Evolutionary conservation across 73 alveolate genomes (phyloP), one percentile per base, ranked within the genome.

Genomic region (Tetrahymena thermophila): DNA sequence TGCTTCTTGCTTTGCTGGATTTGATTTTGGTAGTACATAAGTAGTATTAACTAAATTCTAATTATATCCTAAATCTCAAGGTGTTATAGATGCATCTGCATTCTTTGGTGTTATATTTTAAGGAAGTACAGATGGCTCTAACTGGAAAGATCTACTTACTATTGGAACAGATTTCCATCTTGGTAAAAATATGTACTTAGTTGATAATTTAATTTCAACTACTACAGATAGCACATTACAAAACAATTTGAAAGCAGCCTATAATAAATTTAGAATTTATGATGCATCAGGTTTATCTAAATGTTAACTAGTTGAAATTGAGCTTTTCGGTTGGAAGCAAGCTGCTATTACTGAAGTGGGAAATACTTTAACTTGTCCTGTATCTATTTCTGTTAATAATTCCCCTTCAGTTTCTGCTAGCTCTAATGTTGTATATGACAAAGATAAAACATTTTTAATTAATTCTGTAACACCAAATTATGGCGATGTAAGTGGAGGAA

Each of bases 301-400:
- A 85, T 94, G 96, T 19, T 42, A 94, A 43, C 56, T 94, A 21
- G 96, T 94, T n/a, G 96, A 94, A 40, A 84, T 94, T 0, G 96
- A 94, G 38, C 58, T 94, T 35, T 85, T 94, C 34, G 96, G 96
- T 38, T 84, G 96, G 94, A 56, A 83, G 17, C 34, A 94, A 43
- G 56, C 56, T 40, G 43, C 95, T 40, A 42, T 35, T 34, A 34
- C 43, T 85, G 95, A 38, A 10, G 17, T 38, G 14, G 43, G 37
- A 21, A 31, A 95, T 4, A 40, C 57, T 28, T 34, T 83, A n/a
- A 38, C 93, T 43, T 94, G 96, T 35, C 95, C 84, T 40, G 94
- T 85, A 37, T 89, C 93, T 25, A 21, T 94, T 83, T 43, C 40
- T 35, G 94, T 94, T 25, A 93, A 94, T 31, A 94, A 56, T 11